A percentile compares a stretch with the other conserved stretches of the same genome.
phyloP scores from a whole-genome alignment of 208 protist species.

The Giardia muris region DNA sequence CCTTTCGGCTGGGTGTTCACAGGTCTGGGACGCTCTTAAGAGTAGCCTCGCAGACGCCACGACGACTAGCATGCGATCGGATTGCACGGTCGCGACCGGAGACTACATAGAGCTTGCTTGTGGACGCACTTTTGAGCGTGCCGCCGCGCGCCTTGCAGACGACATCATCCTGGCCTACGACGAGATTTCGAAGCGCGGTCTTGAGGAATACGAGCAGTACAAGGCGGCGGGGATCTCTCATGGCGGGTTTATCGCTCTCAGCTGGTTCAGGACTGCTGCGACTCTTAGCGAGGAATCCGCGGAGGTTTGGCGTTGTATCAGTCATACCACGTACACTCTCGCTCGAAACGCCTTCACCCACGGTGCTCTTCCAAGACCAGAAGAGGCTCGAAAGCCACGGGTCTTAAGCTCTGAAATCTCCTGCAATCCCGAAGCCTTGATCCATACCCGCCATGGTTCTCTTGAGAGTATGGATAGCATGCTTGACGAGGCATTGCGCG shows the following conservation, averaged over 20 bases:
- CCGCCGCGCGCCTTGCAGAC: background rate
- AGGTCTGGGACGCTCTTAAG: background rate
- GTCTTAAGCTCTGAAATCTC: too few relatives aligned
- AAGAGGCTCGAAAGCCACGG: too few relatives aligned
- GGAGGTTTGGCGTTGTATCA: background rate
- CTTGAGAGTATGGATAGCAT: background rate
- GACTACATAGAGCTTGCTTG: background rate
- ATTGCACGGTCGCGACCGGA: background rate
- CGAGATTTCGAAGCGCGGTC: background rate
- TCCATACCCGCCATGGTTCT: background rate
- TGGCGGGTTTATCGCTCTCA: background rate
- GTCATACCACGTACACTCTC: background rate
- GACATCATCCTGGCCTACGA: background rate
- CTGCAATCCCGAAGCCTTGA: too few relatives aligned
- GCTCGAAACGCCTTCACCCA: background rate
- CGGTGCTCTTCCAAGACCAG: background rate
- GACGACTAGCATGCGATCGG: background rate
- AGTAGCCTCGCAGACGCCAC: background rate
- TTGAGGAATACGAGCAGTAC: background rate
- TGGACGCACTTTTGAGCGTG: background rate
- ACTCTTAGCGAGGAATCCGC: background rate
- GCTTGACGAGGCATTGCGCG: background rate
- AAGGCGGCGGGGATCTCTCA: background rate
- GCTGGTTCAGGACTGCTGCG: background rate
- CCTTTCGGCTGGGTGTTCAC: background rate